Evolutionary conservation across 257 asterid genomes (phyloP), one percentile per base, ranked within the genome.

Genomic region (Lantana camara): DNA sequence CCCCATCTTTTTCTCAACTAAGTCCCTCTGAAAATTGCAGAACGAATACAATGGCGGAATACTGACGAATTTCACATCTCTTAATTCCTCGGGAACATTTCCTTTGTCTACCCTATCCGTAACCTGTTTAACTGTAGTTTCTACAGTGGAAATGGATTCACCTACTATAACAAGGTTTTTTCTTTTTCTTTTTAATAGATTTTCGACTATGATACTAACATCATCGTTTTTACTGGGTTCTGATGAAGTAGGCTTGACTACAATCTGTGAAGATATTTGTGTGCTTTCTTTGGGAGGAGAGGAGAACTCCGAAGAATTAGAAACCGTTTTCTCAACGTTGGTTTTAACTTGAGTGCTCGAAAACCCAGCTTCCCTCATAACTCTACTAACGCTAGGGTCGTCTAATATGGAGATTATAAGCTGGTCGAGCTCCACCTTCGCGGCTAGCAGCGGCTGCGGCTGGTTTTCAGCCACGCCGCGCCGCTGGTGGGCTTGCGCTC

Each of bases 351-450:
- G 95, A 15, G 83, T 74, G 59, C 95, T 86, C 3, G 83, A 82
- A 73, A 89, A 89, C 19, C 95, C 86, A n/a, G 96, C 96, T 48
- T 89, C 95, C 38, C 87, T 75, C 96, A 89, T 86, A 42, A 89
- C 96, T 37, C 95, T 72, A 38, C 96, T 89, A 0, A 89, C 96
- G 68, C 95, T 89, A 2, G 96, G 96, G 41, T 89, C 96, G 67
- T 86, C 96, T 10, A 89, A 27, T 1, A 89, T 86, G 1, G 96
- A 86, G 4, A 89, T 64, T 20, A 89, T 71, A 4, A 89, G 89
- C 79, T 86, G 95, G 41, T 84, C 82, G n/a, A 84, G 72, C 80
- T 86, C 95, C 30, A 89, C 77, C 24, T 89, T 89, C 10, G 82
- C 82, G 0, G 88, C 82, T 13, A 80, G 46, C 14, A 85, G 60